These are phyloP conservation scores for Stereum hirsutum DNA, from an alignment of 1,284 basidiomycete species.

Conservation along the genomic window DNA sequence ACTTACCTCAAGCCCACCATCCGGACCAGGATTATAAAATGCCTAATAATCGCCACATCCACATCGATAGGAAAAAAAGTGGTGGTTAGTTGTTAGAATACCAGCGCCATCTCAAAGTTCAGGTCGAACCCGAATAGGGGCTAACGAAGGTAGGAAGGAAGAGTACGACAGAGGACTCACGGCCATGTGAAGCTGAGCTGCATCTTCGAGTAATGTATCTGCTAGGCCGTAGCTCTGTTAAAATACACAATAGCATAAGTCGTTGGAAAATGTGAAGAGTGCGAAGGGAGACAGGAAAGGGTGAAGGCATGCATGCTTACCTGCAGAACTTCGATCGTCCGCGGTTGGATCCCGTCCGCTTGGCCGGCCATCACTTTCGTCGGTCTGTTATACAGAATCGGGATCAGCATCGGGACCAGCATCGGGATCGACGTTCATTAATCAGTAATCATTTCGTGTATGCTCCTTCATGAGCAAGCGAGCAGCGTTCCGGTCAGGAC, in stretches of 20 bases:
- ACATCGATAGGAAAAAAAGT: too few species aligned
- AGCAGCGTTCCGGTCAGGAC: too few species aligned
- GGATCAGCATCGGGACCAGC: too few species aligned
- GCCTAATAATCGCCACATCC: constrained; percentile 41
- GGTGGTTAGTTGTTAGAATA: background rate
- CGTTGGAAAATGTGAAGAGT: background rate
- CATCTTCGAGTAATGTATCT: constrained; percentile 52
- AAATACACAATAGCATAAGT: background rate
- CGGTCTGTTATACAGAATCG: constrained; percentile 36
- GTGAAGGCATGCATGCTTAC: constrained; percentile 28
- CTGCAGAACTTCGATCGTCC: constrained; percentile 73
- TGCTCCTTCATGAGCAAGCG: too few species aligned
- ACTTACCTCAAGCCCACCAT: constrained; percentile 52
- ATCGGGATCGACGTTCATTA: too few species aligned
- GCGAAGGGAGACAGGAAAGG: background rate
- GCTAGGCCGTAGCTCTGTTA: constrained; percentile 65
- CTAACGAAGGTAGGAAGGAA: background rate
- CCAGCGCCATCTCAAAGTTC: background rate
- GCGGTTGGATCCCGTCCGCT: constrained; percentile 72
- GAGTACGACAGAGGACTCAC: constrained; percentile 27
- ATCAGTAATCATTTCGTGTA: too few species aligned
- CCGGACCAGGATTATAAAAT: constrained; percentile 58
- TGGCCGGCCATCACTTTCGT: constrained; percentile 56
- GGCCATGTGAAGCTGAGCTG: constrained; percentile 58
- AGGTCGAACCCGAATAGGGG: background rate